A percentile compares a stretch with the other conserved stretches of the same genome.
These are phyloP conservation scores for Triangularia verruculosa DNA, from an alignment of 2,329 filamentous ascomycete species.

Conservation along the genomic window DNA sequence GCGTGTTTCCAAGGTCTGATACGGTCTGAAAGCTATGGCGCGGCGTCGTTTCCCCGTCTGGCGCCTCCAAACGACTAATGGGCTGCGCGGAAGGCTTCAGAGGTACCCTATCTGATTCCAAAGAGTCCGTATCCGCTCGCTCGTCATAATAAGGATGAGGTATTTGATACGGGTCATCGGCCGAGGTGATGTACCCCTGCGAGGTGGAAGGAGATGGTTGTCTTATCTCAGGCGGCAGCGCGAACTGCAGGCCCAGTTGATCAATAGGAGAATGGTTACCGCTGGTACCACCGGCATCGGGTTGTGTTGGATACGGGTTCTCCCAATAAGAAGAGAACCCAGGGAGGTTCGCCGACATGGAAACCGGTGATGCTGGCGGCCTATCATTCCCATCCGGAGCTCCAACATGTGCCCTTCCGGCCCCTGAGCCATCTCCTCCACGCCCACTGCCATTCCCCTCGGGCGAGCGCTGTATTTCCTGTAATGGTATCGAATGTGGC, in stretches of 20 bases:
- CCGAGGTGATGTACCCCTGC: constrained; percentile 23
- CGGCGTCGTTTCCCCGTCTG: constrained; percentile 40
- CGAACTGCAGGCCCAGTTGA: constrained; percentile 50
- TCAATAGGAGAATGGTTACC: constrained; percentile 51
- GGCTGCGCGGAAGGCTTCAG: constrained; percentile 55
- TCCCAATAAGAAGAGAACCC: constrained; percentile 54
- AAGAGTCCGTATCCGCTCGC: constrained; percentile 38
- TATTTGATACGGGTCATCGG: constrained; percentile 30
- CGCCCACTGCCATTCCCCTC: constrained; percentile 25
- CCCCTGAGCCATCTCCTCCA: constrained; percentile 13
- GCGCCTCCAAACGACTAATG: constrained; percentile 47
- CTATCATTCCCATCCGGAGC: constrained; percentile 11
- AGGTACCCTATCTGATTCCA: constrained; percentile 58
- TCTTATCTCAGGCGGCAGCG: constrained; percentile 51
- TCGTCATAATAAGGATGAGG: constrained; percentile 44
- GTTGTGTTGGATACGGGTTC: constrained; percentile 41
- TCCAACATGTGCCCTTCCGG: constrained; percentile 30
- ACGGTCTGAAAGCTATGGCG: constrained; percentile 58
- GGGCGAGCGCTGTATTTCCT: constrained; percentile 48
- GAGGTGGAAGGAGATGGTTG: constrained; percentile 30
- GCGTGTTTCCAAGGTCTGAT: constrained; percentile 54
- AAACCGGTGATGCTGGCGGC: constrained; percentile 26
- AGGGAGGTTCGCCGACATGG: constrained; percentile 38
- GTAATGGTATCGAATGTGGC: constrained; percentile 68
- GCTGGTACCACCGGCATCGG: constrained; percentile 32